Percentiles rank a stretch among this genome's conserved stretches.
Conservation (phyloP, 148 eudicot genomes). For the Spergularia bocconei region DNA sequence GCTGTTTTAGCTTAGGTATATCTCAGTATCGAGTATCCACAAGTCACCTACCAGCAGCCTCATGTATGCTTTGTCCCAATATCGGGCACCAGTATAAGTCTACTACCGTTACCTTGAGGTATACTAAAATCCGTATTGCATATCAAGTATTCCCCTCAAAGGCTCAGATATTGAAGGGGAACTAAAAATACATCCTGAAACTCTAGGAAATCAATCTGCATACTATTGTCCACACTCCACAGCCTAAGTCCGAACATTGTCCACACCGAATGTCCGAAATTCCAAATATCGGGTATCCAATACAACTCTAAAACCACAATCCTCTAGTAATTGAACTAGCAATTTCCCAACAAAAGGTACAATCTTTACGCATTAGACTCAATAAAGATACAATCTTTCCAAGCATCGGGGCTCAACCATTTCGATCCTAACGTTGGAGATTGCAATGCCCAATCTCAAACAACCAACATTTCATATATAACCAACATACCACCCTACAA, state of each 20-base stretch:
- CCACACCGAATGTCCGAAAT: no score
- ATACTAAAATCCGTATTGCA: no score
- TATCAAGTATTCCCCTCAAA: no score
- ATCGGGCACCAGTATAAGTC: no score
- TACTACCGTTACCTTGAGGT: no score
- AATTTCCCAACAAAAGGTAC: background rate
- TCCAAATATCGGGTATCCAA: background rate
- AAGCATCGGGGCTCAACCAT: background rate
- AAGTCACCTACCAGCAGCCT: background rate
- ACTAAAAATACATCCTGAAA: background rate
- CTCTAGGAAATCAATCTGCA: background rate
- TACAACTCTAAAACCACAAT: background rate
- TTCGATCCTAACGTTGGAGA: background rate
- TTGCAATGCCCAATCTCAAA: background rate
- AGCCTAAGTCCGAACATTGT: background rate
- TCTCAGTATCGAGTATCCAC: background rate
- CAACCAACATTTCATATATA: background rate
- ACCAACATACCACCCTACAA: slow-evolving; percentile 2
- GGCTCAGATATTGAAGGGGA: background rate
- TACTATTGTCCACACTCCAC: background rate
- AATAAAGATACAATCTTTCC: slow-evolving; percentile 5
- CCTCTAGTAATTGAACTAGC: background rate
- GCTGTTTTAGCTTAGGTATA: background rate
- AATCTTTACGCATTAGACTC: background rate
- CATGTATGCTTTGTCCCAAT: no score